Percentiles rank a stretch among this genome's conserved stretches.
Conservation (phyloP, 306 rosid genomes). For the Casuarina cunninghamiana region DNA sequence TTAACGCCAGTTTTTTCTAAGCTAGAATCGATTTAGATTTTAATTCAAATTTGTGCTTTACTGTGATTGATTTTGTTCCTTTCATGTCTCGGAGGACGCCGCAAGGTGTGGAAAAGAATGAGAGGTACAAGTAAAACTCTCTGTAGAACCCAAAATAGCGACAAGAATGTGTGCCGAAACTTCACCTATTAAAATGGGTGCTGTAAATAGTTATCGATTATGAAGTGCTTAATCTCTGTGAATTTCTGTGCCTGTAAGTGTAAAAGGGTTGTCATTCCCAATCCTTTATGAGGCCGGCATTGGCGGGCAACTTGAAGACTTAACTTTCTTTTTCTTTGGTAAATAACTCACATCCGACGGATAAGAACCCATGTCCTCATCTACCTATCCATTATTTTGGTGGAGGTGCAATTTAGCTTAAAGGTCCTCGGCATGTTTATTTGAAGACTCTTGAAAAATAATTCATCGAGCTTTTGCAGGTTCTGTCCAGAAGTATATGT, state of each 20-base stretch:
- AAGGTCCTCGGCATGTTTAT: not conserved
- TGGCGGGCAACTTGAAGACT: not conserved
- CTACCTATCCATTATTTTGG: not conserved
- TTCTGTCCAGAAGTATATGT: conserved; percentile 75
- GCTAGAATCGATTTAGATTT: not conserved
- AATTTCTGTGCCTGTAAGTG: not conserved
- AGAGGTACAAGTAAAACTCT: not conserved
- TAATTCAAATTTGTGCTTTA: not conserved
- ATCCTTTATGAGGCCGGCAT: not conserved
- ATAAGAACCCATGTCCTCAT: not conserved
- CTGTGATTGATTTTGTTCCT: not conserved
- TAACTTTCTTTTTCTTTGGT: not conserved
- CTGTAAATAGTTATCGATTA: not conserved
- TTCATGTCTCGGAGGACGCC: too few species aligned
- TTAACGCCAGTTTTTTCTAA: not conserved
- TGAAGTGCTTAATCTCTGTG: not conserved
- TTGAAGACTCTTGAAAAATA: not conserved
- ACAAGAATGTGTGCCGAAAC: not conserved
- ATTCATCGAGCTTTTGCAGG: conserved; percentile 38
- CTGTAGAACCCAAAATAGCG: not conserved
- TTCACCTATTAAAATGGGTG: not conserved
- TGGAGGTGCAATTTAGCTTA: not conserved
- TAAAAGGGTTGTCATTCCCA: not conserved
- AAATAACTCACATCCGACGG: not conserved
- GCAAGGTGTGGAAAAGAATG: not conserved